Percentiles rank a stretch among this genome's conserved stretches.
These are phyloP conservation scores for Wickerhamomyces silvicola DNA, from an alignment of 805 yeast genomes.

Conservation along the genomic window DNA sequence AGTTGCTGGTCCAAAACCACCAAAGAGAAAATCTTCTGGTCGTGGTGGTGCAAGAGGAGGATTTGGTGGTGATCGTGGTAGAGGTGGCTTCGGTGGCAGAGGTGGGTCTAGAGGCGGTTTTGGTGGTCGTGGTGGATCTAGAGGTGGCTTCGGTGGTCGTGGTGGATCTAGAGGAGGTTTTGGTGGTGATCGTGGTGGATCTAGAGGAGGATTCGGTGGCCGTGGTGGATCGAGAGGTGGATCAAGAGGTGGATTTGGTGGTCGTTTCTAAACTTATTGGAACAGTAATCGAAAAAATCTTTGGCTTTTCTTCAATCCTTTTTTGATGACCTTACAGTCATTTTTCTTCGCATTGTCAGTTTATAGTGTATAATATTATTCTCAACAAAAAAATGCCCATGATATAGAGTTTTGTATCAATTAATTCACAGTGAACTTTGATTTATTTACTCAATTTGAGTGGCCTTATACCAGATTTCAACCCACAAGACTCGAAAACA, in stretches of 20 bases:
- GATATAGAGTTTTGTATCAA: no score
- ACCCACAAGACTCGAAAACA: conserved; percentile 49
- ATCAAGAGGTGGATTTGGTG: conserved; percentile 27
- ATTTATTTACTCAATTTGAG: conserved; percentile 11
- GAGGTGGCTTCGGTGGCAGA: conserved; percentile 35
- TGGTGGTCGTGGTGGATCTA: conserved; percentile 43
- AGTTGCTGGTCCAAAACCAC: conserved; percentile 74
- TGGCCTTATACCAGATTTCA: conserved; percentile 21
- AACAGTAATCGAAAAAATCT: background rate
- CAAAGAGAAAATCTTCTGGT: conserved; percentile 59
- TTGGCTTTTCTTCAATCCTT: no score
- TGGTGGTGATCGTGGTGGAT: conserved; percentile 30
- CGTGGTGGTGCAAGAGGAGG: conserved; percentile 44
- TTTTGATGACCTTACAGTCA: no score
- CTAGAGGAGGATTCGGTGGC: conserved; percentile 28
- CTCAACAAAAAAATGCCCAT: no score
- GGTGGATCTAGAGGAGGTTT: conserved; percentile 41
- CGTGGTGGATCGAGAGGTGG: conserved; percentile 28
- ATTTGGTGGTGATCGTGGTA: conserved; percentile 35
- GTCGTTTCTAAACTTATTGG: conserved; percentile 4
- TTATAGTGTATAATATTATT: no score
- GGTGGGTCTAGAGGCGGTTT: conserved; percentile 45
- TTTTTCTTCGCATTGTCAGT: no score
- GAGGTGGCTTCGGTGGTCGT: conserved; percentile 40
- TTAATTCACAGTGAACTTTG: no score